phyloP scores from a whole-genome alignment of 2,329 filamentous ascomycete genomes.

The Aspergillus fumigatiaffinis region DNA sequence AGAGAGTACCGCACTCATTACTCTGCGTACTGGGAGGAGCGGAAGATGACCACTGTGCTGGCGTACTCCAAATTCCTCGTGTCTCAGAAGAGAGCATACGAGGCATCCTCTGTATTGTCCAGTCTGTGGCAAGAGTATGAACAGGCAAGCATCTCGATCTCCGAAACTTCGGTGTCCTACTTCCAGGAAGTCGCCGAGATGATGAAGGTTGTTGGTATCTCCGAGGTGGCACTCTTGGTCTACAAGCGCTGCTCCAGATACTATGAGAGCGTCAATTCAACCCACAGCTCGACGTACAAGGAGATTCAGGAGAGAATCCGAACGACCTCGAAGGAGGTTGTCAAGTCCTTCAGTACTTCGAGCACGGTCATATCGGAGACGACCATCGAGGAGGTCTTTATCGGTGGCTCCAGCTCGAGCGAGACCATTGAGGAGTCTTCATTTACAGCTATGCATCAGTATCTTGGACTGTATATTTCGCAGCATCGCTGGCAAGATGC shows the following conservation, averaged over 20 bases:
- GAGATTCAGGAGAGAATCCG: slow-evolving; percentile 45
- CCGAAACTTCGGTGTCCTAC: slow-evolving; percentile 36
- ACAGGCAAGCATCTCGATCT: slow-evolving; percentile 38
- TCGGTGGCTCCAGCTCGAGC: slow-evolving; percentile 36
- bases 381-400: slow-evolving; percentile 43
- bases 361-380: slow-evolving; percentile 40
- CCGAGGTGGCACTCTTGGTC: slow-evolving; percentile 44
- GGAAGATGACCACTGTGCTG: slow-evolving; percentile 46
- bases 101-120: slow-evolving; percentile 45
- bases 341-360: slow-evolving; percentile 36
- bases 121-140: slow-evolving; percentile 50
- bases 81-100: slow-evolving; percentile 41
- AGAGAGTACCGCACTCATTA: slow-evolving; percentile 42
- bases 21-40: slow-evolving; percentile 45
- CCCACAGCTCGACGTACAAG: slow-evolving; percentile 32
- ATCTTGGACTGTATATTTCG: slow-evolving; percentile 42
- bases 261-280: slow-evolving; percentile 35
- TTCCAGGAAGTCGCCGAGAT: slow-evolving; percentile 41
- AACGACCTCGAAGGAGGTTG: slow-evolving; percentile 41
- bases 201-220: slow-evolving; percentile 46
- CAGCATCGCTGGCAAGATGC: slow-evolving; percentile 48
- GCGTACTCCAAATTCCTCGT: slow-evolving; percentile 48
- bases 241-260: slow-evolving; percentile 42
- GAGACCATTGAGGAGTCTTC: slow-evolving; percentile 42
- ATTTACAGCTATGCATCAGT: slow-evolving; percentile 39